Conservation (phyloP, 2,329 filamentous ascomycete species). For the Fusarium fracticaudum region DNA sequence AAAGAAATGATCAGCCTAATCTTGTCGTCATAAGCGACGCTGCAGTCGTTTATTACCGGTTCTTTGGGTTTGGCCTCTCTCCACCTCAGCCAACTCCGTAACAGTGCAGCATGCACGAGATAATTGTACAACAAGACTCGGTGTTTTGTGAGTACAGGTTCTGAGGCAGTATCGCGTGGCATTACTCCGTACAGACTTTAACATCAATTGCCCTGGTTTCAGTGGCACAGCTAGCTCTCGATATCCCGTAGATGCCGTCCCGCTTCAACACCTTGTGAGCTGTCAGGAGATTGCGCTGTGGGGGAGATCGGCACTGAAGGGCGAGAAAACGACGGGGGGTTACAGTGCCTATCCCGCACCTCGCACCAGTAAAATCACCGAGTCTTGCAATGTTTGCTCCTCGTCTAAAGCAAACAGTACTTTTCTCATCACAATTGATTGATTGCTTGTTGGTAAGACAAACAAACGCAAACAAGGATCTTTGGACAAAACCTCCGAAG, state of each 20-base stretch:
- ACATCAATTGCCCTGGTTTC: background rate
- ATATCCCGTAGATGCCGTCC: conserved; percentile 2
- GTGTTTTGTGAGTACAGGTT: background rate
- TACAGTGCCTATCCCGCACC: background rate
- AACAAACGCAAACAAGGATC: background rate
- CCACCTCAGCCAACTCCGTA: background rate
- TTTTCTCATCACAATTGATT: background rate
- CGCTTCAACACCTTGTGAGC: conserved; percentile 15
- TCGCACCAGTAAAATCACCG: background rate
- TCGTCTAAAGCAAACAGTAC: too few species aligned
- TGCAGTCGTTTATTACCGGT: background rate
- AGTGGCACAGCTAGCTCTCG: background rate
- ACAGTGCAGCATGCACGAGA: background rate
- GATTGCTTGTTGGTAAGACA: background rate
- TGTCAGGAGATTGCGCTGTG: conserved; percentile 33
- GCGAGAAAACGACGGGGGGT: background rate
- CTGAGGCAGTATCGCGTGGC: background rate
- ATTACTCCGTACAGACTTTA: background rate
- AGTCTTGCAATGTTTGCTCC: background rate
- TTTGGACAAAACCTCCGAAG: background rate
- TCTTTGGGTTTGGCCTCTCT: background rate
- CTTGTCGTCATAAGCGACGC: conserved; percentile 25
- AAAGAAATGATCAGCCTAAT: conserved; percentile 5
- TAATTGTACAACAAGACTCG: background rate
- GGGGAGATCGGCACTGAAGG: conserved; percentile 24